Evolutionary conservation across 2,329 filamentous ascomycete genomes (phyloP), one percentile per base, ranked within the genome.

Genomic region (Aureobasidium musti): DNA sequence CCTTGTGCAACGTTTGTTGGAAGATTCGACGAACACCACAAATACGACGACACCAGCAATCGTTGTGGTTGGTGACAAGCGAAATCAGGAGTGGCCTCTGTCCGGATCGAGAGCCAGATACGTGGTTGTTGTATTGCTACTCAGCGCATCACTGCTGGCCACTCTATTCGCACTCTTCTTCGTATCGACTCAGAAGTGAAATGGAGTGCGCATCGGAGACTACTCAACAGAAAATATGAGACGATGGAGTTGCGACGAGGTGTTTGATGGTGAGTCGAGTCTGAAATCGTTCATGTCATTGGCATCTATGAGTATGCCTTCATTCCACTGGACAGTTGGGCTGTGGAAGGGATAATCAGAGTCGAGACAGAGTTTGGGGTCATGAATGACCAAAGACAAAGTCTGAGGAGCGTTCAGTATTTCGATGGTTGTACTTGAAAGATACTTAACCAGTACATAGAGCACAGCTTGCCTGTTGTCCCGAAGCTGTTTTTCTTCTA

Each of bases 401-500:
- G 45, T 49, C 45, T 49, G 23, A 49, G 23, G 45, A 19, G 45
- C 45, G 49, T 30, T 30, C 30, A n/a, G 26, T 23, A 2, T n/a
- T 30, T 52, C 5, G 26, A 4, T 33, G 11, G 19, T n/a, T 19
- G 26, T 30, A 33, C 3, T 33, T 52, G 14, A 28, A 28, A 8
- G 10, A 33, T 4, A 11, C 47, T 28, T 8, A 30, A 28, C 5
- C 23, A 50, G 47, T 17, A 28, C 5, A 49, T 10, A 26, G 26
- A 30, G 49, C 49, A 52, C n/a, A 19, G 49, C 49, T 52, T 52
- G n/a, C 28, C 49, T 52, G 49, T 33, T 17, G n/a, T 52, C 14
- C 7, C 5, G 49, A 52, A 52, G 49, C 49, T 11, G 10, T 17
- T 19, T 19, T 7, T 10, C 17, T 52, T 8, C 30, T 26, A 14